Evolutionary conservation across 2,329 filamentous ascomycete species (phyloP).

Genomic region (Aureobasidium mangrovei): DNA sequence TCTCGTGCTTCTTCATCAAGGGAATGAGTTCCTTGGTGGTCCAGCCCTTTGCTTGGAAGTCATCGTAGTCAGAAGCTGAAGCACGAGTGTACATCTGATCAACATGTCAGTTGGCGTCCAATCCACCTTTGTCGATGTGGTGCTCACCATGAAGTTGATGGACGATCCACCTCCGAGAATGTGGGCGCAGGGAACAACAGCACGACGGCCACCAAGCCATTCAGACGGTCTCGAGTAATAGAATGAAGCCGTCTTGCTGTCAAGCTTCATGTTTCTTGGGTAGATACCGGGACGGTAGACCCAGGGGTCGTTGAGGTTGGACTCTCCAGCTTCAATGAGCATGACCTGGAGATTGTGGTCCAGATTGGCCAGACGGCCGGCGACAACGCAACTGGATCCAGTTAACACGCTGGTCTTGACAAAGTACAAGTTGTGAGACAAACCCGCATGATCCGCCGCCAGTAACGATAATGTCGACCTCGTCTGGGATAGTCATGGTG

Average conservation of each 20-base stretch:
- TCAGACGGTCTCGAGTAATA: slow-evolving; percentile 69
- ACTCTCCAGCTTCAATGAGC: slow-evolving; percentile 63
- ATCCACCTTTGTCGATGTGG: background rate
- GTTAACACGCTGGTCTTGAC: background rate
- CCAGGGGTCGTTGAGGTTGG: slow-evolving; percentile 68
- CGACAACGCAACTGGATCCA: slow-evolving; percentile 38
- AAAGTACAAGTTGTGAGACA: background rate
- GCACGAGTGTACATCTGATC: slow-evolving; percentile 62
- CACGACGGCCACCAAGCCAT: slow-evolving; percentile 61
- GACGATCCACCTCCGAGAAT: slow-evolving; percentile 56
- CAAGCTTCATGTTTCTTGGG: slow-evolving; percentile 69
- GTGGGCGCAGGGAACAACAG: slow-evolving; percentile 66
- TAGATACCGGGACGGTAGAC: slow-evolving; percentile 69
- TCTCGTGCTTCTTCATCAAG: slow-evolving; percentile 73
- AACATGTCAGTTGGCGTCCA: background rate
- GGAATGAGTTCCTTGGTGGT: slow-evolving; percentile 65
- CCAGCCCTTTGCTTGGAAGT: slow-evolving; percentile 75
- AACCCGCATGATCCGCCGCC: slow-evolving; percentile 64
- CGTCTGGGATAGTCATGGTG: slow-evolving; percentile 58
- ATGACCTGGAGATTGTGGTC: slow-evolving; percentile 65
- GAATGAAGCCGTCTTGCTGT: slow-evolving; percentile 74
- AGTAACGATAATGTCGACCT: slow-evolving; percentile 73
- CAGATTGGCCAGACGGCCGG: slow-evolving; percentile 58
- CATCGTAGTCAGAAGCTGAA: slow-evolving; percentile 65
- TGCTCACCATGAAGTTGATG: slow-evolving; percentile 64